Evolutionary conservation across 208 protist species (phyloP).

Genomic region (Crithidia sp.): DNA sequence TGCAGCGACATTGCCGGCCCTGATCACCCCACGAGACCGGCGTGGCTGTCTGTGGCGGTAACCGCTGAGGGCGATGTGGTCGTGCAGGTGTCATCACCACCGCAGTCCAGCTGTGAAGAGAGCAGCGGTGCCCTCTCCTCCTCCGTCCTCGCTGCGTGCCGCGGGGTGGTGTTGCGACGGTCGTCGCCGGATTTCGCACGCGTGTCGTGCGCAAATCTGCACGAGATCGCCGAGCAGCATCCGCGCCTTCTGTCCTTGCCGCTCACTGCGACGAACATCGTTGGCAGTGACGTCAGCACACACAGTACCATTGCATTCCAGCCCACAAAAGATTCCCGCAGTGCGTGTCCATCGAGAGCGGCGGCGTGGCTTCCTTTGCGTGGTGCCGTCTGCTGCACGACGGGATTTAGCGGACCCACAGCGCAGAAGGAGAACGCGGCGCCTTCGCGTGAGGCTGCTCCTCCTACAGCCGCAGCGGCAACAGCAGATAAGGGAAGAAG

Average conservation of each 20-base stretch:
- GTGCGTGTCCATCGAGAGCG: background rate
- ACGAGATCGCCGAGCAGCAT: background rate
- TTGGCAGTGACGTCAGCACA: conserved; percentile 21
- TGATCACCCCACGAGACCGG: background rate
- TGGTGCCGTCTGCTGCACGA: no score
- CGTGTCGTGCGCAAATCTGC: conserved; percentile 10
- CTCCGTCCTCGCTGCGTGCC: conserved; percentile 4
- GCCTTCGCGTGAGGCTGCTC: no score
- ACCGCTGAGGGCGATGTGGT: conserved; percentile 13
- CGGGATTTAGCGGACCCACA: no score
- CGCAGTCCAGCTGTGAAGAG: background rate
- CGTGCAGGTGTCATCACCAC: conserved; percentile 8
- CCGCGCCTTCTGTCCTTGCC: conserved; percentile 5
- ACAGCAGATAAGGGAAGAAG: no score
- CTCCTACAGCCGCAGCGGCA: no score
- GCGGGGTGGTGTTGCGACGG: conserved; percentile 4
- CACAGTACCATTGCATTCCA: conserved; percentile 2
- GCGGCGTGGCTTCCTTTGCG: background rate
- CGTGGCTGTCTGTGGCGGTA: conserved; percentile 33
- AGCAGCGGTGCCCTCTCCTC: background rate
- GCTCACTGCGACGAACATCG: conserved; percentile 2
- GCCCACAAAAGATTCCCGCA: no score
- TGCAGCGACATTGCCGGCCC: background rate
- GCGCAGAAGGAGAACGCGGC: no score
- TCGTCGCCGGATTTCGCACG: conserved; percentile 15